A percentile compares a stretch with the other conserved stretches of the same genome.
phyloP scores from a whole-genome alignment of 2,329 filamentous ascomycete genomes.

The Aspergillus intermedius region DNA sequence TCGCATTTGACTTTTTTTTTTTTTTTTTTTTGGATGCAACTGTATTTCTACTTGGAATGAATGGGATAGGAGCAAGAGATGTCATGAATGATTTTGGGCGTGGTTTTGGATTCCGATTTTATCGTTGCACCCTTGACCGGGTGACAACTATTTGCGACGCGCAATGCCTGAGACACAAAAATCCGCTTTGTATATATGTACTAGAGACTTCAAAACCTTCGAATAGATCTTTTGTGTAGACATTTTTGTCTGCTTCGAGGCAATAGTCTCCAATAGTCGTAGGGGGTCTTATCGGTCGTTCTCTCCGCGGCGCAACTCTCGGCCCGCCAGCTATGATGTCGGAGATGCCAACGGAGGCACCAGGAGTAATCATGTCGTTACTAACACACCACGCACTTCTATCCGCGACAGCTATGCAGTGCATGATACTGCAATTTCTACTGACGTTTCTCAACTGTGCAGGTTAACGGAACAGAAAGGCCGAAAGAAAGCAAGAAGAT shows the following conservation, averaged over 20 bases:
- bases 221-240: slow-evolving; percentile 13
- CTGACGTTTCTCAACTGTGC: neutral
- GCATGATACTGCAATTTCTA: neutral
- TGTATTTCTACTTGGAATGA: slow-evolving; percentile 20
- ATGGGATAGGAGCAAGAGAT: slow-evolving; percentile 8
- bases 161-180: slow-evolving; percentile 10
- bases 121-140: slow-evolving; percentile 7
- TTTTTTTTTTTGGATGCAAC: slow-evolving; percentile 8
- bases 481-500: neutral
- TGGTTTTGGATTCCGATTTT: slow-evolving; percentile 7
- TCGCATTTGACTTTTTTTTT: neutral
- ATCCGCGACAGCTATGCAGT: neutral
- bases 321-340: slow-evolving; percentile 1
- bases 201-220: slow-evolving; percentile 9
- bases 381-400: neutral
- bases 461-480: neutral
- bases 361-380: neutral
- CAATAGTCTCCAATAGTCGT: neutral
- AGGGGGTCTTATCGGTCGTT: neutral
- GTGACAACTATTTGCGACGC: slow-evolving; percentile 2
- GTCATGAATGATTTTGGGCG: slow-evolving; percentile 13
- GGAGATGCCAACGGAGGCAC: neutral
- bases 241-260: neutral
- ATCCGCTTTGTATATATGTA: slow-evolving; percentile 21
- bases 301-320: neutral